Percentiles rank a stretch among this genome's conserved stretches.
Conservation (phyloP, 768 basidiomycete species). For the Cystobasidiopsis lactophilus region DNA sequence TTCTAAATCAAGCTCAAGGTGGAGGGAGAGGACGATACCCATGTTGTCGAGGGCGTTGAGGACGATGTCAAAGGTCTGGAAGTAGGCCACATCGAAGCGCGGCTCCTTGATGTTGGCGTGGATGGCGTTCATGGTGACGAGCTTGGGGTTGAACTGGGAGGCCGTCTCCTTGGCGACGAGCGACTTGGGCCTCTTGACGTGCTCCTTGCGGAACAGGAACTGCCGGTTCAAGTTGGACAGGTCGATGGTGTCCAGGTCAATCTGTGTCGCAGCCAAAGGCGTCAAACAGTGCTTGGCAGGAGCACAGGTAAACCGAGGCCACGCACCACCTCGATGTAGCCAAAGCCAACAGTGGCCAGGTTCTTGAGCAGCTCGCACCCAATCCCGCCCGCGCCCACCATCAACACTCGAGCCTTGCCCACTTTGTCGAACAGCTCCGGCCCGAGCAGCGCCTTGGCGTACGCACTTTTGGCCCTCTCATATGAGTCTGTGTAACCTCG, state of each 20-base stretch:
- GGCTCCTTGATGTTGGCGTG: slow-evolving; percentile 90
- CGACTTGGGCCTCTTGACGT: slow-evolving; percentile 91
- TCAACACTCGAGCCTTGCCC: slow-evolving; percentile 32
- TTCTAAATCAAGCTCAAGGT: not conserved
- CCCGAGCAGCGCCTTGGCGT: slow-evolving; percentile 62
- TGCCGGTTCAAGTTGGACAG: slow-evolving; percentile 91
- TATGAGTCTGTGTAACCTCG: not conserved
- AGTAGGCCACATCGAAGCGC: slow-evolving; percentile 76
- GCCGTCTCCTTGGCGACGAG: slow-evolving; percentile 71
- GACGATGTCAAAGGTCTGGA: slow-evolving; percentile 69
- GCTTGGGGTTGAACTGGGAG: slow-evolving; percentile 61
- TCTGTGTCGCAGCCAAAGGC: slow-evolving; percentile 22
- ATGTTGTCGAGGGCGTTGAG: slow-evolving; percentile 92
- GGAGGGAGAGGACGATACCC: slow-evolving; percentile 30
- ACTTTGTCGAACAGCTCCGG: slow-evolving; percentile 36
- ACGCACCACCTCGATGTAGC: slow-evolving; percentile 51
- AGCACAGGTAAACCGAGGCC: no score
- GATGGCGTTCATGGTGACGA: slow-evolving; percentile 65
- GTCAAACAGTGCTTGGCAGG: no score
- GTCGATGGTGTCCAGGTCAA: slow-evolving; percentile 97
- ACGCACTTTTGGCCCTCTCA: slow-evolving; percentile 15
- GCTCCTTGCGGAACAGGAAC: slow-evolving; percentile 88
- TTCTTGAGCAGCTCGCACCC: slow-evolving; percentile 96
- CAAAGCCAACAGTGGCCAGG: slow-evolving; percentile 76
- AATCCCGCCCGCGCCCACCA: slow-evolving; percentile 61